These are phyloP conservation scores for Alnus rubra DNA, from an alignment of 306 rosid genomes.

Conservation along the genomic window DNA sequence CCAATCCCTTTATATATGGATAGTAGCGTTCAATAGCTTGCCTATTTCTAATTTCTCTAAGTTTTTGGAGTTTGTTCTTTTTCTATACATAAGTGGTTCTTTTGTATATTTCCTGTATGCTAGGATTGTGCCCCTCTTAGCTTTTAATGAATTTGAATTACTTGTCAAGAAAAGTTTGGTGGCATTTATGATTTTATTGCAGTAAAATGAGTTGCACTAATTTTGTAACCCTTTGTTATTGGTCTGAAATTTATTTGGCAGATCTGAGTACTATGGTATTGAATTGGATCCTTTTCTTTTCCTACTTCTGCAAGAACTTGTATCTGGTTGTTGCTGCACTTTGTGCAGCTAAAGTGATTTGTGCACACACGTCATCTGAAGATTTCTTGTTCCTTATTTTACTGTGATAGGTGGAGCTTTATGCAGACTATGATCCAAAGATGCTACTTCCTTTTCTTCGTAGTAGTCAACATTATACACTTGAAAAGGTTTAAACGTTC, in stretches of 20 bases:
- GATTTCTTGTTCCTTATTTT: constrained; percentile 25
- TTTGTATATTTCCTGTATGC: too few species aligned
- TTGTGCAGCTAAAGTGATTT: neutral
- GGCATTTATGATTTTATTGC: neutral
- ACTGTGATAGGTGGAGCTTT: constrained; percentile 84
- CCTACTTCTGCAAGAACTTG: neutral
- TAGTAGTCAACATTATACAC: constrained; percentile 92
- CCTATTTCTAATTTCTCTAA: too few species aligned
- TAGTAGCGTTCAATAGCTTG: too few species aligned
- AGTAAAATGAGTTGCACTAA: neutral
- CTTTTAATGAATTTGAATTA: too few species aligned
- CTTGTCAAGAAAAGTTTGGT: neutral
- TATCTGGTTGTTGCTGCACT: neutral
- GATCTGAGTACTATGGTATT: neutral
- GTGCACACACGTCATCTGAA: neutral
- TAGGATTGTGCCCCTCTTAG: too few species aligned
- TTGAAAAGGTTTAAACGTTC: constrained; percentile 77
- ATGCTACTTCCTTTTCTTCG: constrained; percentile 95
- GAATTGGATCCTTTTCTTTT: neutral
- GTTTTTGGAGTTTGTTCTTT: too few species aligned
- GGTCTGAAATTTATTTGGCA: neutral
- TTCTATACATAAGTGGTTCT: too few species aligned
- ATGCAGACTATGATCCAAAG: constrained; percentile 90
- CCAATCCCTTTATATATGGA: too few species aligned
- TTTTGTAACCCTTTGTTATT: neutral